Evolutionary conservation across 345 rosid genomes (phyloP).

Genomic region (Diplotaxis tenuifolia): DNA sequence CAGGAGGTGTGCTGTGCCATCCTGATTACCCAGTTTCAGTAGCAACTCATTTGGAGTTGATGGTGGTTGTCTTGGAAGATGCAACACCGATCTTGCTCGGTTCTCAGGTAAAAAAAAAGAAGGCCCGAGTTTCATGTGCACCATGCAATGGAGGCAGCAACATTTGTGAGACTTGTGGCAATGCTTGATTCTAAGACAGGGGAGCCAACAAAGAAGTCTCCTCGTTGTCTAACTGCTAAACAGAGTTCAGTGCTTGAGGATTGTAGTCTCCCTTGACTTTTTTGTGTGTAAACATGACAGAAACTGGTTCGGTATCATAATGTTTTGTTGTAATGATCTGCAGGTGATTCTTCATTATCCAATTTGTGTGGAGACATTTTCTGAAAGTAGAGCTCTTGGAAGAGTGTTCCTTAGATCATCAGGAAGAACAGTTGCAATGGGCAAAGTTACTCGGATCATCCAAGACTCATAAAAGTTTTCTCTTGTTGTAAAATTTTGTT

Average conservation of each 20-base stretch:
- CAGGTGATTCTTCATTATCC: slow-evolving; percentile 64
- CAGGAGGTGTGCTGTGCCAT: slow-evolving; percentile 91
- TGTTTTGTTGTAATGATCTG: slow-evolving; percentile 5
- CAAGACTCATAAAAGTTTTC: slow-evolving; percentile 36
- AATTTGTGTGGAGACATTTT: slow-evolving; percentile 70
- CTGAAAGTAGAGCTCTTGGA: slow-evolving; percentile 80
- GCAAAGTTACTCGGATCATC: slow-evolving; percentile 60
- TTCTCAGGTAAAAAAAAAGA: slow-evolving; percentile 50
- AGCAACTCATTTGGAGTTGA: slow-evolving; percentile 69
- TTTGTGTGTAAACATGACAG: slow-evolving; percentile 1
- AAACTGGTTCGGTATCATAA: not conserved
- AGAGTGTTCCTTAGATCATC: slow-evolving; percentile 74
- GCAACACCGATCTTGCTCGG: slow-evolving; percentile 77
- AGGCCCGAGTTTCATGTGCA: slow-evolving; percentile 67
- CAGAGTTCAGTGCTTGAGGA: slow-evolving; percentile 87
- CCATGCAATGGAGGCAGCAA: slow-evolving; percentile 84
- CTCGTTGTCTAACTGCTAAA: slow-evolving; percentile 74
- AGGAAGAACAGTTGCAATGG: slow-evolving; percentile 83
- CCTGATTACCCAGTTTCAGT: slow-evolving; percentile 77
- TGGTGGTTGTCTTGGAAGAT: slow-evolving; percentile 65
- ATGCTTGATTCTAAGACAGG: slow-evolving; percentile 88
- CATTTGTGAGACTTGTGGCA: slow-evolving; percentile 56
- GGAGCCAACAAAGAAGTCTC: slow-evolving; percentile 67
- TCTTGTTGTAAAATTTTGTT: not conserved
- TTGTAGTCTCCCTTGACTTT: slow-evolving; percentile 26